Evolutionary conservation across 345 rosid species (phyloP), one percentile per base, ranked within the genome.

Genomic region (Garcia nutans): DNA sequence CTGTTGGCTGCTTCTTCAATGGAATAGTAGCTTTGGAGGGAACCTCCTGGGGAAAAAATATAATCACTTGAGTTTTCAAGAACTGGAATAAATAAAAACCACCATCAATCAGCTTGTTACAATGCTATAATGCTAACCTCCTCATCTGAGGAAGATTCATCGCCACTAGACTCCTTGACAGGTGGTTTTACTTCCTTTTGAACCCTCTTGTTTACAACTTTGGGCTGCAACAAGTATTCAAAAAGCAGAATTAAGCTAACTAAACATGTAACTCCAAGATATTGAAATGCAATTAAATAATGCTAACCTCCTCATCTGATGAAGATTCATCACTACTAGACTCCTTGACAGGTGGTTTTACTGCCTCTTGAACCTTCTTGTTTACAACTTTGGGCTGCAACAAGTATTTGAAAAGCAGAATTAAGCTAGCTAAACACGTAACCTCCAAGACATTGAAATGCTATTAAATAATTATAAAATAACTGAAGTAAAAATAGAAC

Each of bases 151-250:
- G 84, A 84, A 22, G 86, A 75, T 63, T 37, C 41, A 37, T 76
- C 86, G 69, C 84, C 75, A 31, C 82, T 84, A n/a, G 77, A 77
- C 59, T 78, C 86, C 75, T 85, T 76, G 13, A 79, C 89, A 60
- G 85, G 81, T 31, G 68, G 84, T 10, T 82, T 85, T 65, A 55
- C 45, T 49, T 66, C 61, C 44, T 56, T 78, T 54, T 28, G 59
- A 4, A 41, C 78, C 23, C 47, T 70, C 68, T 75, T 83, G n/a
- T 73, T 54, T 37, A 52, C 71, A 56, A 65, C 71, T 70, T 79
- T 68, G 41, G 45, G 73, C 86, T 83, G 47, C 62, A 54, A 54
- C 15, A 70, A 70, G 24, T 3, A 42, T 41, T 65, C 10, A 1
- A 55, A 19, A 28, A 54, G 31, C 44, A 54, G 2, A 28, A 70